These are phyloP conservation scores for Aspergillus cejpii DNA, from an alignment of 2,329 filamentous ascomycete genomes.

Conservation along the genomic window DNA sequence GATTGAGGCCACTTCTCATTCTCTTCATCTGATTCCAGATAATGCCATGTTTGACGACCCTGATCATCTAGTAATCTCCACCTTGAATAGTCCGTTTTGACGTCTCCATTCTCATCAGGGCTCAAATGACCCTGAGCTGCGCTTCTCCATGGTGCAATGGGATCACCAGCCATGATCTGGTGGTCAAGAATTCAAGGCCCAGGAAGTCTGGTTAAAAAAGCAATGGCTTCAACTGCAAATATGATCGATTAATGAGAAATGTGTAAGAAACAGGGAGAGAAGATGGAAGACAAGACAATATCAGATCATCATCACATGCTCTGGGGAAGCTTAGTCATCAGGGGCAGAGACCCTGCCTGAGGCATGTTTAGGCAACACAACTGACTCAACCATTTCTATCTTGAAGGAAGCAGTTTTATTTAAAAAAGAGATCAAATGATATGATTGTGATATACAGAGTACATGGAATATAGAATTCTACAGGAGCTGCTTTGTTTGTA, in stretches of 20 bases:
- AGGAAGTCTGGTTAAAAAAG: slow-evolving; percentile 1
- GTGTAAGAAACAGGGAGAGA: too few species aligned
- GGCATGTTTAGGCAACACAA: neutral
- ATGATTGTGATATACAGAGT: too few species aligned
- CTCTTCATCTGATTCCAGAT: slow-evolving; percentile 66
- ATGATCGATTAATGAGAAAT: too few species aligned
- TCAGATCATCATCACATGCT: neutral
- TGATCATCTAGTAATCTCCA: slow-evolving; percentile 81
- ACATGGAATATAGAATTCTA: too few species aligned
- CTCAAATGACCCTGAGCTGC: slow-evolving; percentile 31
- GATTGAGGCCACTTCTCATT: slow-evolving; percentile 75
- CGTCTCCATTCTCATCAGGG: slow-evolving; percentile 31
- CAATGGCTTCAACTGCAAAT: too few species aligned
- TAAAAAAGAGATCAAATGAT: neutral
- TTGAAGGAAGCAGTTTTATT: neutral
- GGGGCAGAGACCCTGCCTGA: neutral
- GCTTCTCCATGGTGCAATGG: slow-evolving; percentile 33
- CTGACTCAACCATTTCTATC: neutral
- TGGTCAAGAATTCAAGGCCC: slow-evolving; percentile 2
- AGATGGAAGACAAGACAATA: too few species aligned
- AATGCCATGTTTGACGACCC: slow-evolving; percentile 90
- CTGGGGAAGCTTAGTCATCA: slow-evolving; percentile 16
- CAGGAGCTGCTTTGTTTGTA: too few species aligned
- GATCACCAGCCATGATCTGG: slow-evolving; percentile 19
- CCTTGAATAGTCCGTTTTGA: slow-evolving; percentile 67